phyloP scores from a whole-genome alignment of 1,284 basidiomycete species.

The Tilletia caries region DNA sequence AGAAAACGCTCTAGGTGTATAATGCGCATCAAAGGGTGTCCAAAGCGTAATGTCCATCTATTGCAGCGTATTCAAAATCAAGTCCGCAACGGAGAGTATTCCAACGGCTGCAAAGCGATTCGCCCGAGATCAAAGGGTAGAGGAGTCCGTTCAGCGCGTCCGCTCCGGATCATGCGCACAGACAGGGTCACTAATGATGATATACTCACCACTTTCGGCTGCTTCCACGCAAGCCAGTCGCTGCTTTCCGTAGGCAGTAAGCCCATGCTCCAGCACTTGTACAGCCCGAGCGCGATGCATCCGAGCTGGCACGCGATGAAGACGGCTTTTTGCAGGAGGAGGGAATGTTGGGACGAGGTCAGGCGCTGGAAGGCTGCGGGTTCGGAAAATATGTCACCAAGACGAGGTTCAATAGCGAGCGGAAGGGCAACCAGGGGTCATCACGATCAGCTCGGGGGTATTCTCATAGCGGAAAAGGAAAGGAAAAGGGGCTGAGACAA shows the following conservation, averaged over 20 bases:
- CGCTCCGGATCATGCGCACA: too few relatives aligned
- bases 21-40: too few relatives aligned
- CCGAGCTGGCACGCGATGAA: constrained; percentile 44
- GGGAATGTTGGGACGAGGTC: constrained; percentile 33
- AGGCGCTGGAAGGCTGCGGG: constrained; percentile 37
- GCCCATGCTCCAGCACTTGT: constrained; percentile 53
- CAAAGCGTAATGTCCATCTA: too few relatives aligned
- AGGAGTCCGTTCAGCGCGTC: too few relatives aligned
- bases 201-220: constrained; percentile 39
- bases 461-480: neutral
- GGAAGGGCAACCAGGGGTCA: neutral
- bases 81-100: neutral
- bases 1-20: too few relatives aligned
- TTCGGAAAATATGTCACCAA: neutral
- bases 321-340: constrained; percentile 38
- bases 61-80: neutral
- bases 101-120: neutral
- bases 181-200: too few relatives aligned
- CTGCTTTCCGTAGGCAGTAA: constrained; percentile 49
- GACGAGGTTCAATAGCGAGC: neutral
- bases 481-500: too few relatives aligned
- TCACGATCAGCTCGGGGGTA: neutral
- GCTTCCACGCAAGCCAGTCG: constrained; percentile 51
- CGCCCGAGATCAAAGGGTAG: too few relatives aligned
- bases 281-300: constrained; percentile 40